Percentiles rank a stretch among this genome's conserved stretches.
Evolutionary conservation across 2,329 filamentous ascomycete genomes (phyloP).

Genomic region (Trichophyton simii): DNA sequence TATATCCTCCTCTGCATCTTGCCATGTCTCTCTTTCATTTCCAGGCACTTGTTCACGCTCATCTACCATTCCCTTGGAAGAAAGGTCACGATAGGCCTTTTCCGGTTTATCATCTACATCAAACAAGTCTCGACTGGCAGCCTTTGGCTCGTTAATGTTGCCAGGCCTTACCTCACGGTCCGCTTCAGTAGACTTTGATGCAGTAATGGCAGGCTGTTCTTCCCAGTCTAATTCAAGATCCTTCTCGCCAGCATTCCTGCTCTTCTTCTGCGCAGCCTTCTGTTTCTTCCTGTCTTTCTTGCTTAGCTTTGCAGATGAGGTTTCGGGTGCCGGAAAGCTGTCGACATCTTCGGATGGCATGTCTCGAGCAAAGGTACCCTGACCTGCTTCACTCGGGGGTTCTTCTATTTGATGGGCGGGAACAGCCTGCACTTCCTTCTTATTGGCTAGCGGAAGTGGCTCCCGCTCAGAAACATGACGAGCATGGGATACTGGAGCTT

Average conservation of each 20-base stretch:
- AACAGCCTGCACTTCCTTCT: neutral
- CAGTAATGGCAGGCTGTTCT: neutral
- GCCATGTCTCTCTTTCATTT: neutral
- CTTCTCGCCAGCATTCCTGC: conserved; percentile 18
- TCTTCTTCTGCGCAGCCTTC: conserved; percentile 27
- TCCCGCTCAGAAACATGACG: conserved; percentile 12
- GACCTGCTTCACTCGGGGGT: neutral
- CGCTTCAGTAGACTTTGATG: neutral
- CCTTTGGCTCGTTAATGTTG: neutral
- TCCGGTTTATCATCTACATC: conserved; percentile 7
- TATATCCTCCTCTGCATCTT: neutral
- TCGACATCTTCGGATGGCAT: neutral
- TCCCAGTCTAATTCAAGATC: conserved; percentile 2
- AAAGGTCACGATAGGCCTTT: neutral
- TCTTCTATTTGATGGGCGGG: neutral
- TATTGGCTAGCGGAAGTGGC: conserved; percentile 6
- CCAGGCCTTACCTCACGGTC: neutral
- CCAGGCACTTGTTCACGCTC: neutral
- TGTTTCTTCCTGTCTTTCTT: conserved; percentile 22
- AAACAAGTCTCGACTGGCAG: conserved; percentile 6
- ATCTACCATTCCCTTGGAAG: neutral
- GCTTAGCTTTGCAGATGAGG: neutral
- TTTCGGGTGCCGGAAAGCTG: neutral
- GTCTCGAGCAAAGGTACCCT: neutral
- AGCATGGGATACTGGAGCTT: neutral